Evolutionary conservation across 2,329 filamentous ascomycete species (phyloP).

Genomic region (Epichloe coenophiala): DNA sequence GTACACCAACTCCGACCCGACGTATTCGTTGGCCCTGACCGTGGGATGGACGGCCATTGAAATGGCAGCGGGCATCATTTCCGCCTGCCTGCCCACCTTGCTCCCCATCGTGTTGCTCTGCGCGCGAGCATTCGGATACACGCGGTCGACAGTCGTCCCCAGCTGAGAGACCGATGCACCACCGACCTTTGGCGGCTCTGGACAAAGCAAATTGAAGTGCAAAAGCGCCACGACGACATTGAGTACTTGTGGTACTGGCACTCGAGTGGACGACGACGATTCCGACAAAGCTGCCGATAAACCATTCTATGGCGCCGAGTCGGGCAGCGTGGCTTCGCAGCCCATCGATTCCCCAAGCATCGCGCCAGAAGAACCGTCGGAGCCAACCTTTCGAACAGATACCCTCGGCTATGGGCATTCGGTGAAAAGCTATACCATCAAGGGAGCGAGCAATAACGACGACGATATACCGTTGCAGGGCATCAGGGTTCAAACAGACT

Average conservation of each 20-base stretch:
- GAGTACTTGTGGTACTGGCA: constrained; percentile 8
- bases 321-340: constrained; percentile 8
- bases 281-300: constrained; percentile 2
- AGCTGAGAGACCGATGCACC: constrained; percentile 13
- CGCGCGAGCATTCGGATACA: constrained; percentile 27
- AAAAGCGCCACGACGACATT: constrained; percentile 10
- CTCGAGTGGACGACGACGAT: constrained; percentile 3
- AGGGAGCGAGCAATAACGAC: constrained; percentile 14
- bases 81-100: constrained; percentile 38
- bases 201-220: neutral
- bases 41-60: constrained; percentile 36
- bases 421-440: constrained; percentile 17
- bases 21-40: constrained; percentile 32
- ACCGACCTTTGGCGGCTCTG: constrained; percentile 12
- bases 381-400: constrained; percentile 19
- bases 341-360: neutral
- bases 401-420: constrained; percentile 17
- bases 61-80: constrained; percentile 35
- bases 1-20: constrained; percentile 25
- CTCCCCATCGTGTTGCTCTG: constrained; percentile 28
- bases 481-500: constrained; percentile 24
- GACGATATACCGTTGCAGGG: constrained; percentile 26
- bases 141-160: constrained; percentile 11
- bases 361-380: neutral
- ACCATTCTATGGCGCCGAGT: constrained; percentile 19